Base-by-base conservation (phyloP, 768 basidiomycete genomes). In the Hygrophorus russula region DNA sequence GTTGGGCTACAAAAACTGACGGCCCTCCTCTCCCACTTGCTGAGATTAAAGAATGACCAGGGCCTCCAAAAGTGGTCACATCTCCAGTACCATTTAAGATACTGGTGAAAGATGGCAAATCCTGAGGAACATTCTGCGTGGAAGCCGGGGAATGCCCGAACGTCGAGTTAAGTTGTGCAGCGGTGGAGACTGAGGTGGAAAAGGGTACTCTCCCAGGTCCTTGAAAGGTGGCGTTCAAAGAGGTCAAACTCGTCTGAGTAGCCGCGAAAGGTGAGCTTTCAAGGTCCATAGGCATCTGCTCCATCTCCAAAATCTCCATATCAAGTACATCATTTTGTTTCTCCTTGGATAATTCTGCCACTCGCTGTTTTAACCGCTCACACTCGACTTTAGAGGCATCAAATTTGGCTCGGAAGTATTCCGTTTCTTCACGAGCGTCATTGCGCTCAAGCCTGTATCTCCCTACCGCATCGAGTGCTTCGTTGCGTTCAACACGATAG, bases 401-500 rank as follows among this genome's bases (percentile, higher is more conserved):
- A 4, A 63, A 56, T 28, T 65, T 63, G 36, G 46, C 47, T 41
- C 45, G 43, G 10, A 50, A 36, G 12, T 47, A 27, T 5, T 43
- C 42, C 8, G 65, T 50, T 20, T 61, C 59, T 5, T 65, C 64
- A 42, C 58, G 62, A 12, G 56, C 54, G 15, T 63, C 56, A 41
- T 56, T 57, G 40, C 58, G 56, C 55, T 67, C 64, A 44, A 55
- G 42, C 42, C 54, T 58, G 44, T 53, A 57, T 17, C 34, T 41
- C 29, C 51, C 11, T 27, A 53, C 53, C 32, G 58, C 59, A 5
- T 65, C 63, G 46, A 58, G 56, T 5, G 60, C 56, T 30, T 63
- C 62, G 40, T 58, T 60, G 42, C 63, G 59, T 56, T 67, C 64
- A 38, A 53, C 46, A 36, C 57, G 61, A 44, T 54, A 57, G 32